Conservation (phyloP, 192 early-diverging fungal species). For the Chytriomyces confervae region DNA sequence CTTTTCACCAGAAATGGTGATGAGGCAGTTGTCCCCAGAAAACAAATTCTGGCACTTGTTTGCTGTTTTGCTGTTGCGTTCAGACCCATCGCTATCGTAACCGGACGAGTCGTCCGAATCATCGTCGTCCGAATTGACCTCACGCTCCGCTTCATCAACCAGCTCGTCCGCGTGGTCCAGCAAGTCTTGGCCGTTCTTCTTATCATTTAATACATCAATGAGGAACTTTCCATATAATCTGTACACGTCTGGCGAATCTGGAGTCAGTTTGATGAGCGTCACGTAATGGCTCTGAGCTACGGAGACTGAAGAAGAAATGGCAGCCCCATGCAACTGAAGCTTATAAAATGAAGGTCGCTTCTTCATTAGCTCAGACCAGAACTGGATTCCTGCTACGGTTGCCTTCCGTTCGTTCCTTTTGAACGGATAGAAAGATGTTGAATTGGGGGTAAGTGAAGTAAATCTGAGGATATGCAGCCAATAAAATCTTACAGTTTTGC, state of each 20-base stretch:
- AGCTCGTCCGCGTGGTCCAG: conserved; percentile 54
- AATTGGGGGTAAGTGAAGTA: background rate
- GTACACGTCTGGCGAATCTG: conserved; percentile 42
- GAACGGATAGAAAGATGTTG: background rate
- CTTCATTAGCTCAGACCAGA: conserved; percentile 54
- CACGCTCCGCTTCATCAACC: conserved; percentile 37
- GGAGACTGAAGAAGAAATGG: conserved; percentile 44
- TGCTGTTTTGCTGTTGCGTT: background rate
- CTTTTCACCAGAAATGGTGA: conserved; percentile 49
- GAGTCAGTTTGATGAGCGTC: conserved; percentile 46
- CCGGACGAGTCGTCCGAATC: background rate
- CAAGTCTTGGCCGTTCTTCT: conserved; percentile 41
- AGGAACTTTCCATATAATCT: conserved; percentile 53
- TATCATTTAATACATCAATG: conserved; percentile 51
- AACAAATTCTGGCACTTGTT: conserved; percentile 15
- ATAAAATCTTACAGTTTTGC: conserved; percentile 28
- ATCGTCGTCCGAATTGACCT: conserved; percentile 6
- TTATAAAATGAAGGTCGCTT: conserved; percentile 41
- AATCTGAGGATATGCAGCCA: too few species aligned
- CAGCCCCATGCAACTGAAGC: conserved; percentile 44
- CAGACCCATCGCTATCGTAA: conserved; percentile 1
- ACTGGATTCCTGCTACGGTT: conserved; percentile 46
- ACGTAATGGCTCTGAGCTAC: conserved; percentile 44
- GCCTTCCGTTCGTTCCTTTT: conserved; percentile 36
- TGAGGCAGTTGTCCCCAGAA: conserved; percentile 38